Conservation (phyloP, 257 asterid genomes). For the Solanum bulbocastanum region DNA sequence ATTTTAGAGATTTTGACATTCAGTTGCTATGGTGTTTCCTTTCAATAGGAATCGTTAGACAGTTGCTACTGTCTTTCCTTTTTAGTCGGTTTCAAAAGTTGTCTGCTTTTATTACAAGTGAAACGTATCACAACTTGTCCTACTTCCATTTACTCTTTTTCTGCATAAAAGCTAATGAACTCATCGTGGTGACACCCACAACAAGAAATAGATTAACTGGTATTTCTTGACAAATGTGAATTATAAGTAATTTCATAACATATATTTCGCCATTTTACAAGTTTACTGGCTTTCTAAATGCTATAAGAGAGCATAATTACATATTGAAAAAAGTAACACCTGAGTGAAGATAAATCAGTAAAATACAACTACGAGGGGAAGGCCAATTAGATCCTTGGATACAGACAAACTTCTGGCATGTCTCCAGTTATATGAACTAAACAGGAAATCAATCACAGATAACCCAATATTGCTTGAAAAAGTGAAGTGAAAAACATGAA, state of each 20-base stretch:
- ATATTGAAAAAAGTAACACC: background rate
- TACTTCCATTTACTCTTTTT: background rate
- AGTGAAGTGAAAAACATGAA: conserved; percentile 3
- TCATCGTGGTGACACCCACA: background rate
- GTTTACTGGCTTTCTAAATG: background rate
- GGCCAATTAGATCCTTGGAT: background rate
- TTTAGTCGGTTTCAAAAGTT: background rate
- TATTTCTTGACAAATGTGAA: background rate
- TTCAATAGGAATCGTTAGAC: background rate
- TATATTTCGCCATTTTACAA: background rate
- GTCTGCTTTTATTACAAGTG: background rate
- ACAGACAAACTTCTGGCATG: background rate
- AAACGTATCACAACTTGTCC: background rate
- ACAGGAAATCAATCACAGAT: background rate
- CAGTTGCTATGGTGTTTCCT: background rate
- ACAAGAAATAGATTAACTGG: background rate
- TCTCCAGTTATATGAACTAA: background rate
- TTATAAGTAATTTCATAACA: background rate
- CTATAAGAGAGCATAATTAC: background rate
- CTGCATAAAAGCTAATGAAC: background rate
- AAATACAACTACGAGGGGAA: background rate
- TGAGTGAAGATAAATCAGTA: background rate
- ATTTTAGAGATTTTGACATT: background rate
- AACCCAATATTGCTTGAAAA: conserved; percentile 5
- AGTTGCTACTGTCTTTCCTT: background rate